A percentile compares a stretch with the other conserved stretches of the same genome.
These are phyloP conservation scores for Magnusiomyces magnusii DNA, from an alignment of 1,139 yeast species.

Conservation along the genomic window DNA sequence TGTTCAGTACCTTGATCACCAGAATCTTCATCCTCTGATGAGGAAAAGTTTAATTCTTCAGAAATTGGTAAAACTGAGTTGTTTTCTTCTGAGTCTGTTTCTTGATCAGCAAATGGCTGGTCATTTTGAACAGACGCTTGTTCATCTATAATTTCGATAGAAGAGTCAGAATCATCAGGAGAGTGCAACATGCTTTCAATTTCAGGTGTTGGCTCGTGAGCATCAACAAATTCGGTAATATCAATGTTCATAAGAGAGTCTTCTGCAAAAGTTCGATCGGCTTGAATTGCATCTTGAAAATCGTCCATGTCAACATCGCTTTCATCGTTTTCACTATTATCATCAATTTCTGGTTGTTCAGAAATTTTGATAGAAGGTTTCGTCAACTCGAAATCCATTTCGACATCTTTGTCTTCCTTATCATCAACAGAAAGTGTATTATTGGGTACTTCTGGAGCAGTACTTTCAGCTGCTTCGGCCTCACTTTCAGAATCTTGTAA, in stretches of 20 bases:
- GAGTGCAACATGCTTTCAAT: slow-evolving; percentile 4
- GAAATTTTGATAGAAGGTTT: no score
- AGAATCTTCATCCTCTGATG: not conserved
- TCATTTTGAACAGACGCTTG: not conserved
- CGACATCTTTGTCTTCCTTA: not conserved
- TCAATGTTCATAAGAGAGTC: slow-evolving; percentile 6
- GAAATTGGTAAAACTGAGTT: not conserved
- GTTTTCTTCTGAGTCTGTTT: not conserved
- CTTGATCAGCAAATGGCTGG: not conserved
- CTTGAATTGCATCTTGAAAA: slow-evolving; percentile 3
- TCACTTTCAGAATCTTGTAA: not conserved
- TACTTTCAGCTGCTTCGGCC: not conserved
- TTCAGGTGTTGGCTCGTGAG: slow-evolving; percentile 10
- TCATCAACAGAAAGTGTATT: not conserved
- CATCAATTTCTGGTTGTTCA: no score
- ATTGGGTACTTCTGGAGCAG: not conserved
- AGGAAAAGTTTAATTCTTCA: not conserved
- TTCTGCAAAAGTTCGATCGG: slow-evolving; percentile 7
- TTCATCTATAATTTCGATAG: not conserved
- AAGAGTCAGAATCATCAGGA: not conserved
- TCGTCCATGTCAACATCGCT: slow-evolving; percentile 3
- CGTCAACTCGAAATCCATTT: not conserved
- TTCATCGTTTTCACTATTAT: slow-evolving; percentile 12
- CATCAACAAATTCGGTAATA: slow-evolving; percentile 7
- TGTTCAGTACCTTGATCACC: not conserved